Base-by-base conservation (phyloP, 768 basidiomycete species). In the Omphalotus guepiniiformis region DNA sequence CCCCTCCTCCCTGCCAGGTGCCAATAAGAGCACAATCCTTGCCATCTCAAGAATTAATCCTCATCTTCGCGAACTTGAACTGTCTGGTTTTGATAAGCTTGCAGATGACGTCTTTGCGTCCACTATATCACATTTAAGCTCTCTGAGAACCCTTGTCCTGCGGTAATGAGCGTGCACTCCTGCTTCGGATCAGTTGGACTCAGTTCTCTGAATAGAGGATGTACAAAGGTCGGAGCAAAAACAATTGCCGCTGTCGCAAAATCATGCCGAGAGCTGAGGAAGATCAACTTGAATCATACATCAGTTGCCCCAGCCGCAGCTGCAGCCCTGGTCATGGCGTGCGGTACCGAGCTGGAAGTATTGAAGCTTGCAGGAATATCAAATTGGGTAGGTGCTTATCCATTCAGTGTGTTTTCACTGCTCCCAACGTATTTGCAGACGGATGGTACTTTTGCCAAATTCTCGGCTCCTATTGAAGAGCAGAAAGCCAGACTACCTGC, bases 271-370 rank as follows among this genome's bases (percentile, higher is more conserved):
- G 56, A 55, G 13, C 67, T 88, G 27, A 66, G 57, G 11, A 59
- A 65, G 1, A 55, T 83, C 39, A 85, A 87, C 53, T 58, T 86
- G 28, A 84, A 74, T 54, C 79, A 80, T 49, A 88, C 85, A 2
- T 68, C 76, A 3, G 72, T 74, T 4, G 62, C 76, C 1, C 78
- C 83, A 0, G 48, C 53, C 1, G 73, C 78, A 13, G 57, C 87
- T 6, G 65, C 69, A 1, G 63, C 70, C 7, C 54, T 83, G 15
- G 58, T 82, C 0, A 55, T 63, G 3, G 62, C 57, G 3, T 65
- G 60, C 39, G 72, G 74, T 49, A 53, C 56, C 18, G 54, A 66
- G 7, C 51, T 87, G 15, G 69, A 79, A 54, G 73, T 78, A 1
- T 58, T 87, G 34, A 87, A 87, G 56, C 60, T 82, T 4, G 81